A percentile compares a stretch with the other conserved stretches of the same genome.
phyloP scores from a whole-genome alignment of 768 basidiomycete species.

The Dentipellis sp. region DNA sequence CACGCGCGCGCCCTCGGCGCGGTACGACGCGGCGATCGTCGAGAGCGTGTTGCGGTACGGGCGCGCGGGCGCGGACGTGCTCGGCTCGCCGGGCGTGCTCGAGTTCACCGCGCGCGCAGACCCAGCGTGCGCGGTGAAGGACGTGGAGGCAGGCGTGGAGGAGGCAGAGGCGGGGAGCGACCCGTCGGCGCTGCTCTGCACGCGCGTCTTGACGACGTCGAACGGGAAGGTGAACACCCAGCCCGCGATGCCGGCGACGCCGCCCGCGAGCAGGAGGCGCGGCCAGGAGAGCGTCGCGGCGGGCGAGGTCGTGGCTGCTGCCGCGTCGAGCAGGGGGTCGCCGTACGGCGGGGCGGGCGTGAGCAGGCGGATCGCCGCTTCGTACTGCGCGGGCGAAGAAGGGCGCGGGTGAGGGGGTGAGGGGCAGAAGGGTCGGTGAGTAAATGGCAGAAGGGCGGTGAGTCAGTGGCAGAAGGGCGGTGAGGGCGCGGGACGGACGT shows the following conservation, averaged over 20 bases:
- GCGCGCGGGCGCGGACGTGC: constrained; percentile 19
- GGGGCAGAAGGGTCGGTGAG: neutral
- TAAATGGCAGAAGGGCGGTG: neutral
- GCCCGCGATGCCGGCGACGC: constrained; percentile 64
- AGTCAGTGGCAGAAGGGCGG: neutral
- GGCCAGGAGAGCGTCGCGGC: constrained; percentile 24
- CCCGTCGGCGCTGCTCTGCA: constrained; percentile 44
- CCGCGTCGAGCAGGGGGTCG: constrained; percentile 29
- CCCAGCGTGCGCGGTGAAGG: too few relatives aligned
- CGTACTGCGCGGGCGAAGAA: constrained; percentile 36
- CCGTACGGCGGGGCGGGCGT: constrained; percentile 15
- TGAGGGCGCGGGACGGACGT: neutral
- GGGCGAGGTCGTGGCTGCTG: constrained; percentile 28
- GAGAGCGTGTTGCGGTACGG: constrained; percentile 53
- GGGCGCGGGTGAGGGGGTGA: neutral
- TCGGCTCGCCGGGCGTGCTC: neutral
- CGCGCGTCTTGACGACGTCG: constrained; percentile 85
- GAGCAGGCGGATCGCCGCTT: constrained; percentile 49
- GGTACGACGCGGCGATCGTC: constrained; percentile 52
- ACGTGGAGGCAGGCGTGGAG: too few relatives aligned
- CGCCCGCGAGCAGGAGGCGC: constrained; percentile 68
- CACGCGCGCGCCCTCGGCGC: constrained; percentile 53
- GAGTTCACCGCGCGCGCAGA: too few relatives aligned
- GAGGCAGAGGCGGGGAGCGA: too few relatives aligned
- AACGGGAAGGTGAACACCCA: constrained; percentile 83